These are phyloP conservation scores for Insectozyma bohioensis DNA, from an alignment of 1,139 yeast genomes.

Conservation along the genomic window DNA sequence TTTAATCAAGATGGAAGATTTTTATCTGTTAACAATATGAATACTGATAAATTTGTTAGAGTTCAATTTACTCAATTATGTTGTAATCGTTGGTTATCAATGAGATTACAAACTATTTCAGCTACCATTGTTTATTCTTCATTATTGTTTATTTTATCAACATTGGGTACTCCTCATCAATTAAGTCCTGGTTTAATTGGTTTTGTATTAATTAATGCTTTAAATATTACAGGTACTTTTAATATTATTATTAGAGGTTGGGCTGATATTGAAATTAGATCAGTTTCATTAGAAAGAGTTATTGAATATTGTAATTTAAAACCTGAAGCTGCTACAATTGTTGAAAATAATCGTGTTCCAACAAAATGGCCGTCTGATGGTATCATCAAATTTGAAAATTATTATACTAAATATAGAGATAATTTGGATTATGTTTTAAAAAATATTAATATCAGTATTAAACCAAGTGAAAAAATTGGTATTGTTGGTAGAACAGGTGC, in stretches of 20 bases:
- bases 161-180: constrained; percentile 21
- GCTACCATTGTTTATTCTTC: constrained; percentile 31
- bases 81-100: constrained; percentile 38
- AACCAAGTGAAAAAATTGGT: constrained; percentile 37
- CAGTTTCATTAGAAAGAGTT: constrained; percentile 37
- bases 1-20: constrained; percentile 31
- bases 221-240: constrained; percentile 31
- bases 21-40: constrained; percentile 18
- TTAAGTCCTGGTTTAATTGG: constrained; percentile 37
- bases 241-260: constrained; percentile 33
- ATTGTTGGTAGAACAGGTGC: constrained; percentile 46
- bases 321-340: constrained; percentile 32
- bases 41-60: constrained; percentile 22
- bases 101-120: constrained; percentile 38
- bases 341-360: constrained; percentile 28
- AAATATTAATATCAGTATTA: constrained; percentile 25
- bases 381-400: constrained; percentile 27
- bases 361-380: constrained; percentile 34
- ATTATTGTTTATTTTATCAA: constrained; percentile 26
- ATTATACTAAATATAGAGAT: constrained; percentile 36
- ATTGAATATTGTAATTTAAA: constrained; percentile 34
- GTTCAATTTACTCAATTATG: constrained; percentile 23
- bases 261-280: constrained; percentile 36
- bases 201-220: constrained; percentile 37
- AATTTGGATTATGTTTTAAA: constrained; percentile 37